Conservation (phyloP, 805 yeast species). For the Hanseniaspora meyeri region DNA sequence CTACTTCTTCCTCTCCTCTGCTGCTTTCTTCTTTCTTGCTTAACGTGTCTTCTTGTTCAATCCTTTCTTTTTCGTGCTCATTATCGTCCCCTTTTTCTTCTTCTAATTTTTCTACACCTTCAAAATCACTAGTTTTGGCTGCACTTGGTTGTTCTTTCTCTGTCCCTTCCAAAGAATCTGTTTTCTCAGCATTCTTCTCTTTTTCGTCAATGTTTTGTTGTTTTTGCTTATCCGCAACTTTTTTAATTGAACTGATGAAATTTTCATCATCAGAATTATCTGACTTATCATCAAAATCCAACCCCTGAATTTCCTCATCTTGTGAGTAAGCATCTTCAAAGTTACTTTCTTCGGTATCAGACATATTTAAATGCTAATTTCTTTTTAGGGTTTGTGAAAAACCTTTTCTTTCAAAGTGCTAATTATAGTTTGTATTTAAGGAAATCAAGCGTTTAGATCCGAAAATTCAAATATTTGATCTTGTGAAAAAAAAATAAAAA, state of each 20-base stretch:
- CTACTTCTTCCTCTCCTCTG: neutral
- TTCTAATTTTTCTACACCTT: no score
- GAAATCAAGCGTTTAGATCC: neutral
- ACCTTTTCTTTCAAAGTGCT: no score
- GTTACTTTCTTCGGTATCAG: neutral
- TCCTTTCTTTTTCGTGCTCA: no score
- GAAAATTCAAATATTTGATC: neutral
- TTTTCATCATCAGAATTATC: neutral
- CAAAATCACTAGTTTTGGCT: no score
- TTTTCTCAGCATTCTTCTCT: neutral
- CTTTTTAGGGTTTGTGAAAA: neutral
- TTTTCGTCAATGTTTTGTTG: neutral
- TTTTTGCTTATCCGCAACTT: neutral
- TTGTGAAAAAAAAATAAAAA: neutral
- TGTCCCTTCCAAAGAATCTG: no score
- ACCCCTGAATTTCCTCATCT: neutral
- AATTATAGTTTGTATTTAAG: no score
- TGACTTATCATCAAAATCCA: neutral
- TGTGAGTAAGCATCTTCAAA: neutral
- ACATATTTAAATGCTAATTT: neutral
- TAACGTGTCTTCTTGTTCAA: no score
- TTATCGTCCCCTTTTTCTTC: no score
- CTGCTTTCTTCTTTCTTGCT: no score
- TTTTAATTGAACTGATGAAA: neutral
- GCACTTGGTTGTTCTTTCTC: no score